Base-by-base conservation (phyloP, 805 yeast species). In the Wickerhamomyces rabaulensis region DNA sequence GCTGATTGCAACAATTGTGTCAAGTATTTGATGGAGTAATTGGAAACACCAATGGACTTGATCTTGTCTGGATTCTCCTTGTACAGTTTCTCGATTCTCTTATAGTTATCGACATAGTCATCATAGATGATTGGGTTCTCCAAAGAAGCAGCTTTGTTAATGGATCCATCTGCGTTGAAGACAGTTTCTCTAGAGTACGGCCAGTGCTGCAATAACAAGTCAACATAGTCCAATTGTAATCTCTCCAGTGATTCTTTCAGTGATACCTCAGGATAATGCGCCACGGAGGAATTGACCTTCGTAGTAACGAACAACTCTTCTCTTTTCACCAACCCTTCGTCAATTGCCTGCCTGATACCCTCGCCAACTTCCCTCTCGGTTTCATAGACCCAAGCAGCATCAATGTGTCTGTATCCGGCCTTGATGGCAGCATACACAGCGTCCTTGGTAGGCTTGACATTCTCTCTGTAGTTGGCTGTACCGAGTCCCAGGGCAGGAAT, bases 401-500 rank as follows among this genome's bases (percentile, higher is more conserved):
- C 89, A 43, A 83, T 69, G 60, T 82, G 88, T 42, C 66, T 68
- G 62, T 73, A 80, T 0, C 84, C 84, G 21, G 61, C 61, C 1
- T 70, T 62, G 19, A 83, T 61, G 4, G 87, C 61, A 31, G 70
- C 69, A 52, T 70, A 70, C 13, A 82, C 84, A 23, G 82, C 79
- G 29, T 66, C 63, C 45, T 72, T 72, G n/a, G 74, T 78, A 39
- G 69, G 74, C 36, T 69, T 67, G 15, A 66, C 51, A 29, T 75
- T 74, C 17, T 75, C 71, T 2, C 62, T 66, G 15, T 82, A 78
- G 52, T 76, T 65, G 47, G 81, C 82, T 21, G 82, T 78, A 9
- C 92, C 91, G 39, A 84, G 68, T 1, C 87, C 92, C 25, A 83
- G 60, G 2, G 82, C 84, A 7, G 90, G 90, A 44, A 84, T 75